Percentiles rank a stretch among this genome's conserved stretches.
Evolutionary conservation across 2,329 filamentous ascomycete genomes (phyloP).

Genomic region (Chrysosporium queenslandicum): DNA sequence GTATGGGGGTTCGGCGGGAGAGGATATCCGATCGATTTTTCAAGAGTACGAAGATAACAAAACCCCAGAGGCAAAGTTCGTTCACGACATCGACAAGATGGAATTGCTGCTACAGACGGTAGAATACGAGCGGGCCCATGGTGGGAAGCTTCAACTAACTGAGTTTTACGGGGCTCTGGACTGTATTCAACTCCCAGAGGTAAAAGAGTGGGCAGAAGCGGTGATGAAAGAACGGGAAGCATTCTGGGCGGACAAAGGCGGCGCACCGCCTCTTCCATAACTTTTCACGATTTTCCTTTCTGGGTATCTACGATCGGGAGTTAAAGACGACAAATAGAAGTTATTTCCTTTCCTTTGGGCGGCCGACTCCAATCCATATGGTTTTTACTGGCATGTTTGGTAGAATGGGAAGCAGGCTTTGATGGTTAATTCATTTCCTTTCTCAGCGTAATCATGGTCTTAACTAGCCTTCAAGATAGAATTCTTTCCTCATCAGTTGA

Average conservation of each 20-base stretch:
- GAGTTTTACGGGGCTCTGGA: constrained; percentile 77
- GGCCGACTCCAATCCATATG: not conserved
- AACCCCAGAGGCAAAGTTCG: constrained; percentile 77
- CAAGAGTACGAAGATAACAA: constrained; percentile 86
- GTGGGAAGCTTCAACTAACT: constrained; percentile 60
- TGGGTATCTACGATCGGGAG: not conserved
- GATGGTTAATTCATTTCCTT: not conserved
- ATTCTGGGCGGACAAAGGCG: constrained; percentile 53
- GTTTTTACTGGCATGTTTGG: not conserved
- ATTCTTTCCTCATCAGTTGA: not conserved
- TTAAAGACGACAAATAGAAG: not conserved
- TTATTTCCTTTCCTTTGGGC: not conserved
- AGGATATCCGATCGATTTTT: constrained; percentile 71
- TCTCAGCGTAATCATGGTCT: not conserved
- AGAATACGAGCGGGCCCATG: constrained; percentile 73
- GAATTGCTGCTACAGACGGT: constrained; percentile 91
- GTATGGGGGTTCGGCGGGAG: constrained; percentile 57
- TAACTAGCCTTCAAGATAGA: not conserved
- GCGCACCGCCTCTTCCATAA: constrained; percentile 8
- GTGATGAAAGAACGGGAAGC: constrained; percentile 64
- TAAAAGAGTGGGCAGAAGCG: constrained; percentile 67
- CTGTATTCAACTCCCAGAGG: constrained; percentile 64
- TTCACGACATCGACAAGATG: constrained; percentile 96
- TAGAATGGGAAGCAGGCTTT: not conserved
- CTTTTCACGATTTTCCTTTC: constrained; percentile 1